These are phyloP conservation scores for Pythium scleroteichum DNA, from an alignment of 352 stramenopile species.

Conservation along the genomic window DNA sequence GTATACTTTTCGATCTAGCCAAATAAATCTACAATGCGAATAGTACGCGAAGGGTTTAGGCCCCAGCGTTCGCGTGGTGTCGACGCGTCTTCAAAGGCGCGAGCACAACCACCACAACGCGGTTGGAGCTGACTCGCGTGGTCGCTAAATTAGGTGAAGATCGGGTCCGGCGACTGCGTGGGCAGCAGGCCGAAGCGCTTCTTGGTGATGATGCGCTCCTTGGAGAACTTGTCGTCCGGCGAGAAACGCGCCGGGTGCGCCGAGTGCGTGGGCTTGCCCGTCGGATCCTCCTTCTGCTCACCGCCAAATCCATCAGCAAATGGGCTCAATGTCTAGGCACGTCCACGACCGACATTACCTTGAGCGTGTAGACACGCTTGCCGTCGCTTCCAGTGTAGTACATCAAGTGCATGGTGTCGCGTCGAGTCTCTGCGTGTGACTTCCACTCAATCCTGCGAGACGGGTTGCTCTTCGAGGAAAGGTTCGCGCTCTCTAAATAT, in stretches of 20 bases:
- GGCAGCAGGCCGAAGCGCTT: slow-evolving; percentile 98
- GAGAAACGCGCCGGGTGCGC: slow-evolving; percentile 98
- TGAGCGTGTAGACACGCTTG: slow-evolving; percentile 99
- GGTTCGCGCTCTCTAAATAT: slow-evolving; percentile 9
- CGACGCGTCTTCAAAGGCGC: no score
- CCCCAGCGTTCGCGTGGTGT: no score
- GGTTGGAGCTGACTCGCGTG: no score
- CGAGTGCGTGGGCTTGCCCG: slow-evolving; percentile 93
- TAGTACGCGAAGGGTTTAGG: no score
- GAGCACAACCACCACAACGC: no score
- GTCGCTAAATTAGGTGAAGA: slow-evolving; percentile 71
- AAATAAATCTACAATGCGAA: slow-evolving; percentile 30
- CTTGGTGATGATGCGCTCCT: slow-evolving; percentile 98
- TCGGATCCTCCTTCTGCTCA: slow-evolving; percentile 92
- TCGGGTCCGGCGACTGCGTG: slow-evolving; percentile 91
- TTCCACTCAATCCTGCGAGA: slow-evolving; percentile 21
- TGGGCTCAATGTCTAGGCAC: no score
- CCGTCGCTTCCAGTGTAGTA: slow-evolving; percentile 96
- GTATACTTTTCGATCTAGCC: slow-evolving; percentile 21
- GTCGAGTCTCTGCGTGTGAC: slow-evolving; percentile 5
- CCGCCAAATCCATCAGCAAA: slow-evolving; percentile 2
- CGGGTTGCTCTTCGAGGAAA: no score
- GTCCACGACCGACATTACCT: slow-evolving; percentile 67
- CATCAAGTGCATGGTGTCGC: slow-evolving; percentile 97
- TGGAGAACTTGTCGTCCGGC: slow-evolving; percentile 99